phyloP scores from a whole-genome alignment of 2,329 filamentous ascomycete species.

The Seiridium unicorne region DNA sequence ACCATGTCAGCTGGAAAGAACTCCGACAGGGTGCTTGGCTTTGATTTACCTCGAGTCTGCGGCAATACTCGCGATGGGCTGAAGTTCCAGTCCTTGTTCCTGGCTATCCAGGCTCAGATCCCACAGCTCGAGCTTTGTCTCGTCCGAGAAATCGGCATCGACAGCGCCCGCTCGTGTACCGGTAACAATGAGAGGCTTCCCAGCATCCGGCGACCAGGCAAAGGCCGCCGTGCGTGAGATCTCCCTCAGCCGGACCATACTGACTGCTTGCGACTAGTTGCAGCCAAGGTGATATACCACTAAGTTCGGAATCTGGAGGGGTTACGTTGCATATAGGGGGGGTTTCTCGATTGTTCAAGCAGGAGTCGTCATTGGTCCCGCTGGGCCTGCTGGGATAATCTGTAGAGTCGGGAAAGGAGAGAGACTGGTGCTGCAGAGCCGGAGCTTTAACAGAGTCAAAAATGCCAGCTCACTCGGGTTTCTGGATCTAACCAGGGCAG shows the following conservation, averaged over 20 bases:
- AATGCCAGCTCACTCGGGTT: conserved; percentile 3
- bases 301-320: conserved; percentile 7
- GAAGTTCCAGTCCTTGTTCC: conserved; percentile 76
- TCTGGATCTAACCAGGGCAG: not conserved
- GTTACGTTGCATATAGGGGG: conserved; percentile 20
- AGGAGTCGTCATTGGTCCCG: conserved; percentile 30
- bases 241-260: conserved; percentile 94
- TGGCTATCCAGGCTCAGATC: conserved; percentile 80
- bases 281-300: conserved; percentile 9
- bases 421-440: not conserved
- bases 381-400: conserved; percentile 27
- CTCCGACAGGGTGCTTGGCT: not conserved
- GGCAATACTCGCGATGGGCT: conserved; percentile 78
- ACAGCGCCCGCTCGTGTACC: conserved; percentile 94
- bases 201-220: conserved; percentile 85
- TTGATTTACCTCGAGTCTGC: conserved; percentile 77
- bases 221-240: conserved; percentile 96
- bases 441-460: not conserved
- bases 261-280: conserved; percentile 19
- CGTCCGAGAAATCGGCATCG: conserved; percentile 95
- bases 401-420: not conserved
- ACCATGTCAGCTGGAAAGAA: conserved; percentile 5
- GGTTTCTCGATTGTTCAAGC: conserved; percentile 10
- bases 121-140: conserved; percentile 96
- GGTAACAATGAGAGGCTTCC: conserved; percentile 81